phyloP scores from a whole-genome alignment of 2,329 filamentous ascomycete genomes.

The Aspergillus versicolor region DNA sequence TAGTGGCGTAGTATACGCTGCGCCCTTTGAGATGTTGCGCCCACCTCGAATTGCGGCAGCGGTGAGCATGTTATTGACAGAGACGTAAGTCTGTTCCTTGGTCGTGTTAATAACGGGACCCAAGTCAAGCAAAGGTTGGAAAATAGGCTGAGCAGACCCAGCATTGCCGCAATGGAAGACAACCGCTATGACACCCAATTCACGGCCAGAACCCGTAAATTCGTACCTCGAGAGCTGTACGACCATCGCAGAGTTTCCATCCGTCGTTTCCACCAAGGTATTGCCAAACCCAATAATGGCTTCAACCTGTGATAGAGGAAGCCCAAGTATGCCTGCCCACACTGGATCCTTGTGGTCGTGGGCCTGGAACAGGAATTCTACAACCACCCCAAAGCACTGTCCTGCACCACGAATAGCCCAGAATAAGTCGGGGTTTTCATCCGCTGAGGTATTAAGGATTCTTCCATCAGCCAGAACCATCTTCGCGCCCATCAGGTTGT shows the following conservation, averaged over 20 bases:
- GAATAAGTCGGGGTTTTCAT: constrained; percentile 48
- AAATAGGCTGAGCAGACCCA: constrained; percentile 1
- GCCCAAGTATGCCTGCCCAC: constrained; percentile 32
- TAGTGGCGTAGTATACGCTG: constrained; percentile 8
- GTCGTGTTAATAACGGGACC: constrained; percentile 1
- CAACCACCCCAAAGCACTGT: constrained; percentile 43
- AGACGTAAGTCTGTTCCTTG: constrained; percentile 9
- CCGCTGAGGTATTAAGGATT: constrained; percentile 35
- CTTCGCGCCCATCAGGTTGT: constrained; percentile 42
- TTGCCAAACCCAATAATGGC: constrained; percentile 18
- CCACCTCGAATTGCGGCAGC: neutral
- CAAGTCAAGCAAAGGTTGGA: constrained; percentile 7
- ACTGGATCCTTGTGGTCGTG: constrained; percentile 35
- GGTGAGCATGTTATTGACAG: constrained; percentile 11
- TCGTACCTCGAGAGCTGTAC: constrained; percentile 4
- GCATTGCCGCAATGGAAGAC: constrained; percentile 16
- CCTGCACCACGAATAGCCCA: constrained; percentile 48
- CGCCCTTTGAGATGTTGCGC: constrained; percentile 5
- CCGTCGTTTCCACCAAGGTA: constrained; percentile 1
- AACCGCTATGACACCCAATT: neutral
- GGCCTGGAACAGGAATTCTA: constrained; percentile 40
- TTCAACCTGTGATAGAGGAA: constrained; percentile 23
- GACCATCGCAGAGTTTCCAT: constrained; percentile 12
- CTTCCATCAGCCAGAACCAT: constrained; percentile 41
- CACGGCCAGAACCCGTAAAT: neutral